Evolutionary conservation across 306 rosid genomes (phyloP), one percentile per base, ranked within the genome.

Genomic region (Echinosophora koreensis): DNA sequence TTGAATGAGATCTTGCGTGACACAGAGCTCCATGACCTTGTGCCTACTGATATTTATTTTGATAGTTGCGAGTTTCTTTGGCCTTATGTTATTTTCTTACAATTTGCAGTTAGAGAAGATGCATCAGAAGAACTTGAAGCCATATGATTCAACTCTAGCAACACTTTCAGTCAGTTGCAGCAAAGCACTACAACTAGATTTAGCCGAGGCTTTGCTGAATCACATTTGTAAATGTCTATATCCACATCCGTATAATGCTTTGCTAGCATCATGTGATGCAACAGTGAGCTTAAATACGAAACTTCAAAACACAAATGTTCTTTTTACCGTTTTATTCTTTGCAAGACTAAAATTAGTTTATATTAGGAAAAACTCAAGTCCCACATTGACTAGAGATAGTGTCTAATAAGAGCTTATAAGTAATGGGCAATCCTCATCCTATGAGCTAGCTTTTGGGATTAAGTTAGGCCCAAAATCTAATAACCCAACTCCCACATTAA

Each of bases 141-240:
- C 91, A 32, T 76, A 57, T 50, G 87, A 87, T 81, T 73, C 90
- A 71, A 90, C 94, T 77, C 86, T 91, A 69, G 96, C 90, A 46
- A 66, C 73, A 42, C 89, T 94, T 82, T 90, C 97, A 61, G 46
- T 87, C 54, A 46, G 82, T 66, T 87, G 92, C 83, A 87, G 97
- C 83, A 69, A 74, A 80, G 89, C 73, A 28, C 82, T 82, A 35
- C 87, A 91, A 69, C 79, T 94, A 80, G 91, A 86, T 80, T 82
- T 89, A 75, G 98, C 97, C 0, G 91, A 94, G 87, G 75, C 85
- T 87, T 64, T 91, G 28, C 87, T 94, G 76, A 71, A 89, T 82
- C 91, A 80, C 82, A 79, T 91, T 77, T 77, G 88, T 47, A 46
- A 35, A 41, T 77, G 84, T 71, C 71, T 62, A 37, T 5, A 51